A percentile compares a stretch with the other conserved stretches of the same genome.
Evolutionary conservation across 1,284 basidiomycete genomes (phyloP).

Genomic region (Naganishia cerealis): DNA sequence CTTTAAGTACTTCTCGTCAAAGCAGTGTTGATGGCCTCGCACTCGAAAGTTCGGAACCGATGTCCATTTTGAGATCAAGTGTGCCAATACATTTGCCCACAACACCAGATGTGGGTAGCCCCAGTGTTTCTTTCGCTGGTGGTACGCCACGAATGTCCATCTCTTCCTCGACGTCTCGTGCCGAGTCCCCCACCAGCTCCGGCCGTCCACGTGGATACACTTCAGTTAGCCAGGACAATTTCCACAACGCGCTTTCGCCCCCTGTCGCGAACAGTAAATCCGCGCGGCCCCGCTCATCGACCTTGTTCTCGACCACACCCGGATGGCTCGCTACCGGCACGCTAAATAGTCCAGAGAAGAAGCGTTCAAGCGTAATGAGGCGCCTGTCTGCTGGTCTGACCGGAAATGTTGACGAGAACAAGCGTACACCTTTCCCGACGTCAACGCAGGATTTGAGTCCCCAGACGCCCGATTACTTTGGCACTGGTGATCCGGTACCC

Average conservation of each 20-base stretch:
- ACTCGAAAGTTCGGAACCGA: constrained; percentile 1
- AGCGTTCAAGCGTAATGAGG: constrained; percentile 18
- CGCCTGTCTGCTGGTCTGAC: constrained; percentile 16
- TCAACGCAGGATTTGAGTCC: background rate
- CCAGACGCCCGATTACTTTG: background rate
- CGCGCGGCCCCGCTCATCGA: constrained; percentile 15
- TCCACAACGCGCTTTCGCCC: constrained; percentile 1
- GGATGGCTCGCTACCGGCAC: constrained; percentile 6
- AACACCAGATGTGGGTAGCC: background rate
- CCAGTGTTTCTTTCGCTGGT: constrained; percentile 17
- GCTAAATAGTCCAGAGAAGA: constrained; percentile 7
- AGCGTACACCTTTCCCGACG: background rate
- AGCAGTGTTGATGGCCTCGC: constrained; percentile 11
- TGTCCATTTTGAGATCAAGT: constrained; percentile 14
- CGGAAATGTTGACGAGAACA: background rate
- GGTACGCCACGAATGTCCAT: constrained; percentile 17
- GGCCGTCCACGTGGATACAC: constrained; percentile 8
- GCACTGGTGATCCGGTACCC: background rate
- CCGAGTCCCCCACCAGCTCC: background rate
- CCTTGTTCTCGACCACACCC: constrained; percentile 15
- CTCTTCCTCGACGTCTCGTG: constrained; percentile 10
- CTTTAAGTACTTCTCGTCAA: constrained; percentile 1
- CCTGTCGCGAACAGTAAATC: background rate
- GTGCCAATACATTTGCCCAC: background rate
- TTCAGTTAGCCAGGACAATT: constrained; percentile 17